Conservation (phyloP, 2,329 filamentous ascomycete genomes). For the Geosmithia putterillii region DNA sequence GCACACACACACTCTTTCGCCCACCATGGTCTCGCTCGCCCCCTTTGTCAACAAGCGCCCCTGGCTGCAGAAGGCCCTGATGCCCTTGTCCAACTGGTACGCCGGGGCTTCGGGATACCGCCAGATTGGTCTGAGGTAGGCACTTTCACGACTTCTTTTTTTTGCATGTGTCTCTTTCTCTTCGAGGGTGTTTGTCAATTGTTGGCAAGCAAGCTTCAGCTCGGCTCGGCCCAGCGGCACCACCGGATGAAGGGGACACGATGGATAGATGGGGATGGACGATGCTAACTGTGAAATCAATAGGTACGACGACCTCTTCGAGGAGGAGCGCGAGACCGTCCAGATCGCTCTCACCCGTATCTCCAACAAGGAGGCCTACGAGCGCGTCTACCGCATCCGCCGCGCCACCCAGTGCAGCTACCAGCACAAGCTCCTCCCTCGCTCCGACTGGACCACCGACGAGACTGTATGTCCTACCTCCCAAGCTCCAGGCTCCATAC, state of each 20-base stretch:
- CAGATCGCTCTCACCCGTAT: conserved; percentile 86
- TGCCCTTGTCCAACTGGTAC: conserved; percentile 83
- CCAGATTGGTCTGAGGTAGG: conserved; percentile 80
- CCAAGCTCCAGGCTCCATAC: not conserved
- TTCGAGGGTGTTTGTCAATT: not conserved
- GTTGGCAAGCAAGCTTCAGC: not conserved
- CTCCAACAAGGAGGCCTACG: conserved; percentile 79
- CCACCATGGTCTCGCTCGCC: conserved; percentile 58
- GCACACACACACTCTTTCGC: conserved; percentile 1
- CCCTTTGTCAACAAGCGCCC: conserved; percentile 73
- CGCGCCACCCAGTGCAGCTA: conserved; percentile 73
- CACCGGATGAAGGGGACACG: not conserved
- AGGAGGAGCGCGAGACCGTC: conserved; percentile 81
- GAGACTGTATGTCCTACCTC: conserved; percentile 27
- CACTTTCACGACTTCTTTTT: conserved; percentile 4
- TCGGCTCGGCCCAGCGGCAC: not conserved
- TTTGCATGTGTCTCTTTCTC: not conserved
- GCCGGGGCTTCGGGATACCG: conserved; percentile 81
- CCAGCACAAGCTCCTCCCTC: conserved; percentile 52
- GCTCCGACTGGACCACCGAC: conserved; percentile 46
- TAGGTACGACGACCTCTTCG: conserved; percentile 88
- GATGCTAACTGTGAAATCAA: not conserved
- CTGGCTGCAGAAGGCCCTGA: conserved; percentile 66
- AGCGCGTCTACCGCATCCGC: conserved; percentile 94
- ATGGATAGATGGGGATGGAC: not conserved